Percentiles rank a stretch among this genome's conserved stretches.
phyloP scores from a whole-genome alignment of 2,329 filamentous ascomycete species.

The Onygenales sp. region DNA sequence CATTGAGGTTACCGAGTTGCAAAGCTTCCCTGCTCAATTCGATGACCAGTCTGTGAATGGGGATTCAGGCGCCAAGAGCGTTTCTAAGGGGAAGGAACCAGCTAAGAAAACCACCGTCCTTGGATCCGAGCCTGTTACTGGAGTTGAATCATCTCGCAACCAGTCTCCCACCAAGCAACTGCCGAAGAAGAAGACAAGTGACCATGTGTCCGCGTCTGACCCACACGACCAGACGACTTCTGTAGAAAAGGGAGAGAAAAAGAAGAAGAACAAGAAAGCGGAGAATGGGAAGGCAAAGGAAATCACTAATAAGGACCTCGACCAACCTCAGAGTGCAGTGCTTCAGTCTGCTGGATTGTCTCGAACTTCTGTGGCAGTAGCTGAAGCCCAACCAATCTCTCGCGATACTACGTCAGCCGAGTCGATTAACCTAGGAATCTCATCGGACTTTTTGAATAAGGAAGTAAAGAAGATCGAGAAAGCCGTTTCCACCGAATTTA shows the following conservation, averaged over 20 bases:
- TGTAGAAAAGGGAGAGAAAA: slow-evolving; percentile 57
- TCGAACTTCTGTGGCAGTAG: background rate
- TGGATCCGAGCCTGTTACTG: slow-evolving; percentile 15
- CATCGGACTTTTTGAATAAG: slow-evolving; percentile 51
- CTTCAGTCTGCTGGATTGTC: background rate
- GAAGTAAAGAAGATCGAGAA: slow-evolving; percentile 49
- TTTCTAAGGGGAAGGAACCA: slow-evolving; percentile 23
- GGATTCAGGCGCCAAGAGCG: slow-evolving; percentile 16
- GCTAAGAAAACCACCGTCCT: slow-evolving; percentile 30
- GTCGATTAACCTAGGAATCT: background rate
- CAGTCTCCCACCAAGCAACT: slow-evolving; percentile 31
- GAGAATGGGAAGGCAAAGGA: slow-evolving; percentile 39
- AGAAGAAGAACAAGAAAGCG: slow-evolving; percentile 54
- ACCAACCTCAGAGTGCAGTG: background rate
- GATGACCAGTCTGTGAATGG: slow-evolving; percentile 39
- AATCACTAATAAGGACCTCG: slow-evolving; percentile 10
- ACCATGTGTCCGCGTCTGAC: slow-evolving; percentile 18
- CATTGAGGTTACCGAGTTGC: slow-evolving; percentile 65
- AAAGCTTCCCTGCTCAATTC: slow-evolving; percentile 35
- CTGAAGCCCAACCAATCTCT: background rate
- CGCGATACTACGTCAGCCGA: background rate
- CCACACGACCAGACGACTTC: slow-evolving; percentile 20
- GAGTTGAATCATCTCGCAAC: slow-evolving; percentile 18
- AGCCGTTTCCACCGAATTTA: slow-evolving; percentile 40
- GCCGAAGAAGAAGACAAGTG: slow-evolving; percentile 27